Conservation (phyloP, 495 filamentous ascomycete species). For the Articulospora tetracladia region DNA sequence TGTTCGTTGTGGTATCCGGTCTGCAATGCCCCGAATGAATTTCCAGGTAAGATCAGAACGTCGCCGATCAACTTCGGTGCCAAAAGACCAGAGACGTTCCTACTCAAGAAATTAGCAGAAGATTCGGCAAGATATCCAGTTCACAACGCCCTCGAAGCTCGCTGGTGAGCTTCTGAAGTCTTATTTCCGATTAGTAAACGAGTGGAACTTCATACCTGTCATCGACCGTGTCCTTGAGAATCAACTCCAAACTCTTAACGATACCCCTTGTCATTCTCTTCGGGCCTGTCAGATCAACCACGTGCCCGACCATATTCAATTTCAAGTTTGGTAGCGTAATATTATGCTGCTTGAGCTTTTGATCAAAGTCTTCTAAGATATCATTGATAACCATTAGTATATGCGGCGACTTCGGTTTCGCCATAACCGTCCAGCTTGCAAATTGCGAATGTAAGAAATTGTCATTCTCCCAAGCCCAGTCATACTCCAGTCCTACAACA, state of each 20-base stretch:
- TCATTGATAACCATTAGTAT: constrained; percentile 32
- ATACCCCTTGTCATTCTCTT: constrained; percentile 28
- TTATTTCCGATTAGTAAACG: too few relatives aligned
- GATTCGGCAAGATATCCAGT: too few relatives aligned
- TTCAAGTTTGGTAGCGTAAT: constrained; percentile 26
- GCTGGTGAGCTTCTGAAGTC: too few relatives aligned
- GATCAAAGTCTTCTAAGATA: constrained; percentile 23
- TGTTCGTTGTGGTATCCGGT: neutral
- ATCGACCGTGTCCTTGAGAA: neutral
- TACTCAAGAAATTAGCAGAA: neutral
- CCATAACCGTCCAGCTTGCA: constrained; percentile 39
- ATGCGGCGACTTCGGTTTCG: constrained; percentile 35
- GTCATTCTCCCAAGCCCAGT: constrained; percentile 24
- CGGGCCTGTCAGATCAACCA: constrained; percentile 31
- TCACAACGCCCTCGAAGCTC: too few relatives aligned
- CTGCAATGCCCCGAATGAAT: neutral
- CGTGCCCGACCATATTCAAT: constrained; percentile 21
- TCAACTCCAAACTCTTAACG: constrained; percentile 23
- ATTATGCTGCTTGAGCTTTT: neutral
- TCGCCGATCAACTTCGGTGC: neutral
- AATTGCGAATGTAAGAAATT: constrained; percentile 30
- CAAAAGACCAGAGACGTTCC: neutral
- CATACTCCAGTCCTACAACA: constrained; percentile 24
- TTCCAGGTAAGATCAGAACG: neutral
- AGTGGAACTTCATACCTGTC: neutral